Base-by-base conservation (phyloP, 495 filamentous ascomycete species). In the Penicillium argentinense region DNA sequence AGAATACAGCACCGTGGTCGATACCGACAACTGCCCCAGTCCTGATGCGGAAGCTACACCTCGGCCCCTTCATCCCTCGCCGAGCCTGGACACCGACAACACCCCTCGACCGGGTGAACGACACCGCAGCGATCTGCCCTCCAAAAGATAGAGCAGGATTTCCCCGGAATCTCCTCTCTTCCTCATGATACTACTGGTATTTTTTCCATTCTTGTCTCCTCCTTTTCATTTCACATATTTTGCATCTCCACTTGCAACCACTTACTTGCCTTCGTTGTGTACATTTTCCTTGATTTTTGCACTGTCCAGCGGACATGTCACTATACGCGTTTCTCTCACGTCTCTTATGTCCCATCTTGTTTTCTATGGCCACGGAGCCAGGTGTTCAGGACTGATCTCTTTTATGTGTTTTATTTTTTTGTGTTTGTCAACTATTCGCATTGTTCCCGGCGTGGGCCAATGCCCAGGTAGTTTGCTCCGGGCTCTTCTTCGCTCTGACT, bases 51-150 rank as follows among this genome's bases (percentile, higher is more conserved):
- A 73, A 33, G 66, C 67, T 6, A 73, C 70, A 2, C 70, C 70
- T 16, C 66, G 68, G 11, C 68, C 70, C 21, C 29, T 62, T 16
- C 64, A 70, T 47, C 68, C 64, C 18, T 66, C 62, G 4, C 58
- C 60, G 0, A 53, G 39, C 28, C 47, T 59, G 11, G 61, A 66
- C 84, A 83, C 59, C 74, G 88, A 45, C 79, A 81, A 44, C 81
- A 91, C 72, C 81, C 88, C 42, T 77, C 81, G 64, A 80, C 84
- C 14, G 85, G 75, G 66, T 85, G 88, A 47, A 82, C 88, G 49
- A 86, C 82, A 79, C 88, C 91, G 54, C 87, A 45, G 46, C 9
- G 49, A 51, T 36, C 29, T 54, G 18, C 41, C 54, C 12, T 51
- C 45, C 29, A 45, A 51, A 34, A 36, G 54, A 46, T 50, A 54